These are phyloP conservation scores for Leptodontidium sp. DNA, from an alignment of 2,329 filamentous ascomycete genomes.

Conservation along the genomic window DNA sequence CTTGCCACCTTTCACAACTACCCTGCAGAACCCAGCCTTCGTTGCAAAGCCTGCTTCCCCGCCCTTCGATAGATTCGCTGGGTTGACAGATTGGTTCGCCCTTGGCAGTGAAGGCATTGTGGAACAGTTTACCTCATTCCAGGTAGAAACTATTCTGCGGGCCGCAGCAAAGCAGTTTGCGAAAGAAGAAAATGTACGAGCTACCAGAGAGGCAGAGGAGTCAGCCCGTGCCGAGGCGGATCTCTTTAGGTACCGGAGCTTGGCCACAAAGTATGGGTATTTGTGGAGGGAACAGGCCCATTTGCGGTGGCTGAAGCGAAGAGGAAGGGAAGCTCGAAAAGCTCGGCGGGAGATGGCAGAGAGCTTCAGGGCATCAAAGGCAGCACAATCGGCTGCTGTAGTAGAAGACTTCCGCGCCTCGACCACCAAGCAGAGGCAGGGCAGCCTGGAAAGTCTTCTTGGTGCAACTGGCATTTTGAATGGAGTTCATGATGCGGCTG, in stretches of 20 bases:
- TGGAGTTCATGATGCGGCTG: constrained; percentile 39
- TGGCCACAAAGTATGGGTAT: constrained; percentile 44
- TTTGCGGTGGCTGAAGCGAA: constrained; percentile 39
- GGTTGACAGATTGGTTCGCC: constrained; percentile 41
- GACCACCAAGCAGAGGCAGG: constrained; percentile 31
- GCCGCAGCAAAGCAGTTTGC: constrained; percentile 32
- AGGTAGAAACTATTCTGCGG: constrained; percentile 38
- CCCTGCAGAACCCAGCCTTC: constrained; percentile 1
- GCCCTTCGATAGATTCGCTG: constrained; percentile 14
- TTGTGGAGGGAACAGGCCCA: constrained; percentile 43
- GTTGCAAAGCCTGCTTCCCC: not conserved
- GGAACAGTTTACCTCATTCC: constrained; percentile 44
- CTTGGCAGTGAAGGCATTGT: constrained; percentile 45
- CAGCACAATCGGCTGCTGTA: constrained; percentile 39
- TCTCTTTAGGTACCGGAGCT: constrained; percentile 39
- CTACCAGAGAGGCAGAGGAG: constrained; percentile 36
- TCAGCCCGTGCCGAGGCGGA: constrained; percentile 38
- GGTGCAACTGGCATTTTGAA: constrained; percentile 39
- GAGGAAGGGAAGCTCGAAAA: constrained; percentile 43
- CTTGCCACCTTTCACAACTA: not conserved
- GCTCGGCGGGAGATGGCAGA: constrained; percentile 43
- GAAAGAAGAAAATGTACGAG: constrained; percentile 35
- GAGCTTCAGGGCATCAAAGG: constrained; percentile 39
- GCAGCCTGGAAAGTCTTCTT: constrained; percentile 43
- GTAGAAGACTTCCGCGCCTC: constrained; percentile 46